Conservation (phyloP, 306 rosid species). For the Gillenia trifoliata region DNA sequence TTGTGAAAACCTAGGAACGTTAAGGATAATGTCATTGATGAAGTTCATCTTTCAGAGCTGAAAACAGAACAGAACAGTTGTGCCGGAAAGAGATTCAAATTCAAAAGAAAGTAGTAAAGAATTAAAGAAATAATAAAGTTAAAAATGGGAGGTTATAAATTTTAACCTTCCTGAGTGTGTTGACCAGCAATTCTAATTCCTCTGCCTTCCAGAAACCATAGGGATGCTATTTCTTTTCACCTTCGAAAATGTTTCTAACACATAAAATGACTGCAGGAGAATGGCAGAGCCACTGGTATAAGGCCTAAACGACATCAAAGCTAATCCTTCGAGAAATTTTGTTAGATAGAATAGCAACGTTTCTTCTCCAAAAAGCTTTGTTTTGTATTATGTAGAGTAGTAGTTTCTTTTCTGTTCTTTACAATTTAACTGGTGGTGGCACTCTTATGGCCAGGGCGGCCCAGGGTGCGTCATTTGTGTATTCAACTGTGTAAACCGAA, state of each 20-base stretch:
- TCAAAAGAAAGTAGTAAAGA: too few relatives aligned
- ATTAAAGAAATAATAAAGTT: too few relatives aligned
- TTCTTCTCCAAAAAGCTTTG: background rate
- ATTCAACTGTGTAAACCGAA: background rate
- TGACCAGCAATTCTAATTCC: too few relatives aligned
- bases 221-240: too few relatives aligned
- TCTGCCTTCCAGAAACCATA: too few relatives aligned
- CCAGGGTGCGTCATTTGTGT: background rate
- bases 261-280: background rate
- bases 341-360: background rate
- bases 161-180: too few relatives aligned
- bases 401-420: background rate
- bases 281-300: background rate
- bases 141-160: too few relatives aligned
- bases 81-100: too few relatives aligned
- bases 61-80: too few relatives aligned
- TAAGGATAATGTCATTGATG: too few relatives aligned
- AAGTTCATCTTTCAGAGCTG: too few relatives aligned
- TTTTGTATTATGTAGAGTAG: background rate
- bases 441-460: background rate
- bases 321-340: background rate
- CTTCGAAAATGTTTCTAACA: background rate
- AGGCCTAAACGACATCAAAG: background rate
- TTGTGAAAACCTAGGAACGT: too few relatives aligned
- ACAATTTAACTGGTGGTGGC: background rate